These are phyloP conservation scores for Chondrus crispus DNA, from an alignment of 23 red algal species.

Conservation along the genomic window DNA sequence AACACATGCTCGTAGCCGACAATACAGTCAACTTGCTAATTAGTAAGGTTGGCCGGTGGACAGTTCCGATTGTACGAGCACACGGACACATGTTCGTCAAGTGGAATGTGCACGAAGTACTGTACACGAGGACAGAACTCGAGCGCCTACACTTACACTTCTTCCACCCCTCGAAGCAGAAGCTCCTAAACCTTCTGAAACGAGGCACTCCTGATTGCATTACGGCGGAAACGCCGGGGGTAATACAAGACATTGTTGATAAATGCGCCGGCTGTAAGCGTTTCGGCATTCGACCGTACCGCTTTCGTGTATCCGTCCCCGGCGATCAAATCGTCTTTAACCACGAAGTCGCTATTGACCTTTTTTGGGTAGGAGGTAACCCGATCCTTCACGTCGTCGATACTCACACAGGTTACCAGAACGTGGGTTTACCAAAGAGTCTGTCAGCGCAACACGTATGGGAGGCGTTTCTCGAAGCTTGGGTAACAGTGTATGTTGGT, in stretches of 20 bases:
- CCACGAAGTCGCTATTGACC: neutral
- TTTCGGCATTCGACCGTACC: neutral
- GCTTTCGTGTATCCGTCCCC: neutral
- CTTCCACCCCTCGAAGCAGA: neutral
- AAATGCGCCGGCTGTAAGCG: neutral
- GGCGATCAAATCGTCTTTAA: neutral
- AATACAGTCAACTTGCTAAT: neutral
- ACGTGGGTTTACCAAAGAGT: neutral
- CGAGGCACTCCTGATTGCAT: neutral
- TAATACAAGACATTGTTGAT: neutral
- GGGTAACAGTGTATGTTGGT: neutral
- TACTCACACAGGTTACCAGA: neutral
- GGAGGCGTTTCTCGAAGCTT: neutral
- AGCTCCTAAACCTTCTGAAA: neutral
- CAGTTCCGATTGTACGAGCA: neutral
- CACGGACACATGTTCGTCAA: neutral
- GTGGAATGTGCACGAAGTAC: neutral
- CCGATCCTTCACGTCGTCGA: constrained; percentile 8
- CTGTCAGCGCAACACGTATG: neutral
- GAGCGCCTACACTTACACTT: neutral
- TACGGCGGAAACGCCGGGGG: neutral
- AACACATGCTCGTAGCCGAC: neutral
- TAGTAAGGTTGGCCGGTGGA: too few relatives aligned
- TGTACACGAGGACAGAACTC: neutral
- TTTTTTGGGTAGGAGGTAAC: neutral